Conservation (phyloP, 2,329 filamentous ascomycete species). For the Penicillium freii region DNA sequence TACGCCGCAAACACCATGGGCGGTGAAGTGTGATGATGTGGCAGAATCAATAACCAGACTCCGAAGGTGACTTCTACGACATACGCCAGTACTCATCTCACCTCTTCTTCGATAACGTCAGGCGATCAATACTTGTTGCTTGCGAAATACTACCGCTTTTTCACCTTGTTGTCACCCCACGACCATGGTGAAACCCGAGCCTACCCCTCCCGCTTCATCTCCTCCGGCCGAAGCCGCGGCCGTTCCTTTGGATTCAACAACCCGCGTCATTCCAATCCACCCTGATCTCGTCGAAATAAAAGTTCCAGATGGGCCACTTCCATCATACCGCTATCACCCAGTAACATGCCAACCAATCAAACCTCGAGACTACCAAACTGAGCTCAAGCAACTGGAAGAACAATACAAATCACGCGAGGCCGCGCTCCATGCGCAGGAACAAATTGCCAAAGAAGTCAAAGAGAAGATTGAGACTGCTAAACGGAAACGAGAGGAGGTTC, state of each 20-base stretch:
- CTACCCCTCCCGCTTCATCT: slow-evolving; percentile 36
- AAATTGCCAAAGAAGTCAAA: slow-evolving; percentile 39
- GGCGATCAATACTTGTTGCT: neutral
- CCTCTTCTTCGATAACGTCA: neutral
- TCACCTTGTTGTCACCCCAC: neutral
- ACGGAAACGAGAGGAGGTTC: slow-evolving; percentile 40
- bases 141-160: neutral
- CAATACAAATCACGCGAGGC: slow-evolving; percentile 38
- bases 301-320: slow-evolving; percentile 37
- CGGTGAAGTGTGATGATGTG: slow-evolving; percentile 14
- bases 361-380: slow-evolving; percentile 26
- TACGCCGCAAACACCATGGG: slow-evolving; percentile 9
- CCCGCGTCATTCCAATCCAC: slow-evolving; percentile 42
- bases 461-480: slow-evolving; percentile 38
- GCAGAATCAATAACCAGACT: slow-evolving; percentile 17
- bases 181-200: slow-evolving; percentile 27
- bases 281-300: slow-evolving; percentile 39
- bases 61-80: neutral
- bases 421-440: slow-evolving; percentile 39
- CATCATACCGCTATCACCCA: slow-evolving; percentile 39
- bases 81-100: neutral
- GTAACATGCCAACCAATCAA: slow-evolving; percentile 40
- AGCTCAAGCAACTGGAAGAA: slow-evolving; percentile 38
- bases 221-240: slow-evolving; percentile 30
- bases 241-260: slow-evolving; percentile 36